Evolutionary conservation across 345 rosid genomes (phyloP), one percentile per base, ranked within the genome.

Genomic region (Salix dunnii): DNA sequence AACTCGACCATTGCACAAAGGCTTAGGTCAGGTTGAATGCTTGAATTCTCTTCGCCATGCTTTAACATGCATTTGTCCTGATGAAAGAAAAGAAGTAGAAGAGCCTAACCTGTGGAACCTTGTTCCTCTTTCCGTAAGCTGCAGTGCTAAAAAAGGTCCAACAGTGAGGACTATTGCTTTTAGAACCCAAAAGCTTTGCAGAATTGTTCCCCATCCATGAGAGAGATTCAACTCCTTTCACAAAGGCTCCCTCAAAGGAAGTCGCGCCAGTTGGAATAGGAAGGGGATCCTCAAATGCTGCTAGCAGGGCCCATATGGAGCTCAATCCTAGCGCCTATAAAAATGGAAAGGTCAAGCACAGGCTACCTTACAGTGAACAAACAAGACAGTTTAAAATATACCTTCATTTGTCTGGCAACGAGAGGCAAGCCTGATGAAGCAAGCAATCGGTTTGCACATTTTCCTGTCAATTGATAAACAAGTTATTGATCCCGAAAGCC

Each of bases 151-250:
- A 91, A 81, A 91, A 86, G 66, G 97, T 89, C 96, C 97, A 95
- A 79, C 97, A 91, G 30, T 88, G 86, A 63, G 90, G 90, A 70
- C 84, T 65, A 27, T 71, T 81, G 25, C 70, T 79, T 25, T 65
- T 74, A 65, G 87, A 77, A 67, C 66, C 79, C 48, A 68, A 68
- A 77, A 95, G 91, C 85, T 93, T 95, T 77, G 82, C 84, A 1
- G 97, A 83, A 86, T 95, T 90, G 81, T 93, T 89, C 55, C 90
- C 97, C 97, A 93, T 91, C 99, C 99, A 93, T 63, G 97, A 95
- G 67, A 93, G 62, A 21, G 97, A 88, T 77, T 90, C 93, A 14
- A 89, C 84, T 72, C 96, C 97, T 82, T 87, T 92, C 60, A 94
- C 96, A 81, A 91, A 93, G 61, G 97, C 97, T 77, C 99, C 99